Conservation (phyloP, 306 rosid species). For the Gleditsia sinensis region DNA sequence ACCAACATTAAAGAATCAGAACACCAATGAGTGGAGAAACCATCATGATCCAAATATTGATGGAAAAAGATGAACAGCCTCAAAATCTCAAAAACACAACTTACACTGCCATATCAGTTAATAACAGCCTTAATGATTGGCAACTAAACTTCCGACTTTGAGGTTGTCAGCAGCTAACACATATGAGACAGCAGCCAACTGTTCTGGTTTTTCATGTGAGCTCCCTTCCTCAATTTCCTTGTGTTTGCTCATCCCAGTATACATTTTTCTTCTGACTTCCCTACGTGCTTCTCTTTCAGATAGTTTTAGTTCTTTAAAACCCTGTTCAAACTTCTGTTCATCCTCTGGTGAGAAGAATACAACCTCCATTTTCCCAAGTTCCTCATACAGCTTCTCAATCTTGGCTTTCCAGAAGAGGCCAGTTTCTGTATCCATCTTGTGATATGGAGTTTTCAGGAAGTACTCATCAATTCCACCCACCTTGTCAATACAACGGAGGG, state of each 20-base stretch:
- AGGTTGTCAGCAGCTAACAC: conserved; percentile 43
- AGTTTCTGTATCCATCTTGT: conserved; percentile 85
- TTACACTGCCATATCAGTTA: conserved; percentile 20
- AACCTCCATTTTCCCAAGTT: conserved; percentile 70
- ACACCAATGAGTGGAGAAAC: conserved; percentile 6
- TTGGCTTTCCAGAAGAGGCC: conserved; percentile 92
- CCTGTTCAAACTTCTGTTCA: conserved; percentile 67
- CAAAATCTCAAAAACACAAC: conserved; percentile 16
- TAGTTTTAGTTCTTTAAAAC: conserved; percentile 65
- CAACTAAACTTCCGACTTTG: conserved; percentile 40
- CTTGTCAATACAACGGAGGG: conserved; percentile 92
- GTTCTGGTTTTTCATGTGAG: conserved; percentile 42
- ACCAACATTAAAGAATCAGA: conserved; percentile 1
- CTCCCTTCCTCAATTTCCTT: conserved; percentile 31
- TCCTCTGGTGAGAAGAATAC: conserved; percentile 73
- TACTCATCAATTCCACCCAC: conserved; percentile 96
- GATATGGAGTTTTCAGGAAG: conserved; percentile 90
- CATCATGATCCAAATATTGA: conserved; percentile 17
- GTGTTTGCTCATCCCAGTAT: conserved; percentile 45
- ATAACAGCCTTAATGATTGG: conserved; percentile 21
- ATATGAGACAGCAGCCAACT: conserved; percentile 48
- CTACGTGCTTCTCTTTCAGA: conserved; percentile 62
- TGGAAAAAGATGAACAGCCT: neutral
- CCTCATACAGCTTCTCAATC: conserved; percentile 76
- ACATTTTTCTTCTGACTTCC: conserved; percentile 62